Evolutionary conservation across 345 rosid genomes (phyloP), one percentile per base, ranked within the genome.

Genomic region (Noccaea bulbosa): DNA sequence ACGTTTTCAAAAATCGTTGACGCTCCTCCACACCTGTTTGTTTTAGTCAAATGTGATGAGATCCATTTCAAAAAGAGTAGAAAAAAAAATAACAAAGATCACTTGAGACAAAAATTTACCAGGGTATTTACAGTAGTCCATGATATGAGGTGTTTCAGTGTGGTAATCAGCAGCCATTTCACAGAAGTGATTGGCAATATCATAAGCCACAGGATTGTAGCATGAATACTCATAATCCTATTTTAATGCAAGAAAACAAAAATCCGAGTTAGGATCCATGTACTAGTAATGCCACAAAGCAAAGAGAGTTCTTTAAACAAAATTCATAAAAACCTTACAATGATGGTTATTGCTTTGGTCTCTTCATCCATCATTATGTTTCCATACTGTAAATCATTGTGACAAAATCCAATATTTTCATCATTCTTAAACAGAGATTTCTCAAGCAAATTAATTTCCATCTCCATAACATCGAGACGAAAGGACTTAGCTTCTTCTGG

Each of bases 101-200:
- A 52, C 22, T 33, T 12, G 56, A 49, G 35, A 24, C 27, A 30
- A 53, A 14, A 1, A 53, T 79, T 62, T 70, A 94, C 99, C 90
- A 49, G 99, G 99, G 71, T 89, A 94, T 81, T 84, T 91, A 69
- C 50, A 77, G 40, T 83, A 89, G 74, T 94, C 93, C 86, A 91
- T 62, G 66, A 88, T 70, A 77, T 94, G 96, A 65, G 99, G 97
- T 17, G 81, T 82, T 46, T 89, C 99, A 2, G 91, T 81, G 77
- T 91, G 99, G 80, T 91, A 94, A 72, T 94, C 84, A 0, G 94
- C 96, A 65, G 90, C 87, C 99, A 94, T 94, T 81, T 94, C 97
- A 34, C 97, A 89, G 71, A 89, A 94, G 80, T 94, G 99, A 72
- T 94, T 94, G 71, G 97, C 99, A 45, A 94, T 82, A 62, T 94